Conservation (phyloP, 495 filamentous ascomycete species). For the Lasiosphaeriaceae sp. region DNA sequence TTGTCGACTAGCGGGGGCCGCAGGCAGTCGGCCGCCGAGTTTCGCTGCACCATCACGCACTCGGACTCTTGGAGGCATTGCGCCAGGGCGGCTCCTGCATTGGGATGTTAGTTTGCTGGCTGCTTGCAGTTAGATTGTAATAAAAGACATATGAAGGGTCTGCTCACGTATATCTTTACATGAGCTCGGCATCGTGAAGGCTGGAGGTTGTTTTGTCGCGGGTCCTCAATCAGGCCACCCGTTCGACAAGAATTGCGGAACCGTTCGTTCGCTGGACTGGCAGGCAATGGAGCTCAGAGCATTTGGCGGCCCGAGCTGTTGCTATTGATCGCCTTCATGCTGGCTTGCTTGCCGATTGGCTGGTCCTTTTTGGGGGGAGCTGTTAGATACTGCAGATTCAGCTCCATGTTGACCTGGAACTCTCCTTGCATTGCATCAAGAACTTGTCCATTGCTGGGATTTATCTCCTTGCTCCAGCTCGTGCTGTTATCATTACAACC, state of each 20-base stretch:
- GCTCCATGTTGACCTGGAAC: background rate
- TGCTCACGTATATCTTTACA: slow-evolving; percentile 90
- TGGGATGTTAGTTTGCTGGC: background rate
- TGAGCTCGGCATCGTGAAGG: slow-evolving; percentile 78
- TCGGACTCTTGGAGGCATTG: slow-evolving; percentile 92
- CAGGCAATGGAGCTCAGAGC: background rate
- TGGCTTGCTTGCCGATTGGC: background rate
- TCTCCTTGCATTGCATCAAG: too few relatives aligned
- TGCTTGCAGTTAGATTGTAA: background rate
- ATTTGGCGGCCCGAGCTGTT: background rate
- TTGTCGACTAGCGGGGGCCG: slow-evolving; percentile 70
- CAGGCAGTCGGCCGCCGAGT: slow-evolving; percentile 83
- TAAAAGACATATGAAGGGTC: background rate
- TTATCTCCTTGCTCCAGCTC: too few relatives aligned
- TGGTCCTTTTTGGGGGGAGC: background rate
- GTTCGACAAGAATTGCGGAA: background rate
- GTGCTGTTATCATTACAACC: too few relatives aligned
- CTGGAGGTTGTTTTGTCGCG: background rate
- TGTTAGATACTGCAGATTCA: background rate
- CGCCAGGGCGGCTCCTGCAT: slow-evolving; percentile 79
- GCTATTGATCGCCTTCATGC: background rate
- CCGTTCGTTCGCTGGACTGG: too few relatives aligned
- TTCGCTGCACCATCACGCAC: slow-evolving; percentile 86
- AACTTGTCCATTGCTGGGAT: too few relatives aligned
- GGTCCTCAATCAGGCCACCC: background rate